Evolutionary conservation across 2,329 filamentous ascomycete genomes (phyloP).

Genomic region (Colletotrichum shisoi): DNA sequence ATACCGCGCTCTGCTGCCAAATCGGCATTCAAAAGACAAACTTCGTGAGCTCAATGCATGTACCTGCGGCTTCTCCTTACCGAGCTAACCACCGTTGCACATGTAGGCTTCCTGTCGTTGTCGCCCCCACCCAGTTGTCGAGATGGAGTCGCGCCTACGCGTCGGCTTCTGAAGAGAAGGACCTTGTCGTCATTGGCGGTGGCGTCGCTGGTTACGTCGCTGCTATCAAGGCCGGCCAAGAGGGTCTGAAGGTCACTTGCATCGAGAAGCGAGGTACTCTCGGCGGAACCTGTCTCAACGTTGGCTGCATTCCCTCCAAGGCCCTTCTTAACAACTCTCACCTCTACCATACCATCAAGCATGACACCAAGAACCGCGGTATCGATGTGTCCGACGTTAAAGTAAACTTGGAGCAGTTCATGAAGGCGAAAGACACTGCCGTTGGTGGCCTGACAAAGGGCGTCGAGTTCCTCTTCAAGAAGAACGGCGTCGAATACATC

Average conservation of each 20-base stretch:
- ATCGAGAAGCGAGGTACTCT: constrained; percentile 97
- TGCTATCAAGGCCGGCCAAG: constrained; percentile 98
- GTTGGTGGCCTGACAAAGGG: constrained; percentile 92
- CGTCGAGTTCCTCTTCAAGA: constrained; percentile 98
- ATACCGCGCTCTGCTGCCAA: constrained; percentile 66
- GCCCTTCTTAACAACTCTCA: constrained; percentile 99
- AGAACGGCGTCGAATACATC: constrained; percentile 98
- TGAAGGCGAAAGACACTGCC: constrained; percentile 97
- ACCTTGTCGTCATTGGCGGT: constrained; percentile 96
- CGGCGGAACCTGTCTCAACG: constrained; percentile 97
- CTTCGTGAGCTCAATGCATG: constrained; percentile 56
- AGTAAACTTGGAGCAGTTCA: constrained; percentile 92
- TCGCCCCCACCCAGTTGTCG: constrained; percentile 53
- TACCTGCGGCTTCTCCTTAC: constrained; percentile 30
- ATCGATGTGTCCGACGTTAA: constrained; percentile 98
- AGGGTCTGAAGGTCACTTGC: constrained; percentile 95
- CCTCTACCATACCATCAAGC: constrained; percentile 94
- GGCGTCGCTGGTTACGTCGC: constrained; percentile 98
- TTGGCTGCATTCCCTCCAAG: constrained; percentile 99
- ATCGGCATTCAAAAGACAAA: constrained; percentile 61
- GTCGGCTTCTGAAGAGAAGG: constrained; percentile 78
- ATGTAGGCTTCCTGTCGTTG: constrained; percentile 59
- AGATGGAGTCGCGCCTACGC: constrained; percentile 68
- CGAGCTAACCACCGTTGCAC: constrained; percentile 22
- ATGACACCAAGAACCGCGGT: constrained; percentile 96